Conservation (phyloP, 805 yeast species). For the Kockiozyma suomiensis region DNA sequence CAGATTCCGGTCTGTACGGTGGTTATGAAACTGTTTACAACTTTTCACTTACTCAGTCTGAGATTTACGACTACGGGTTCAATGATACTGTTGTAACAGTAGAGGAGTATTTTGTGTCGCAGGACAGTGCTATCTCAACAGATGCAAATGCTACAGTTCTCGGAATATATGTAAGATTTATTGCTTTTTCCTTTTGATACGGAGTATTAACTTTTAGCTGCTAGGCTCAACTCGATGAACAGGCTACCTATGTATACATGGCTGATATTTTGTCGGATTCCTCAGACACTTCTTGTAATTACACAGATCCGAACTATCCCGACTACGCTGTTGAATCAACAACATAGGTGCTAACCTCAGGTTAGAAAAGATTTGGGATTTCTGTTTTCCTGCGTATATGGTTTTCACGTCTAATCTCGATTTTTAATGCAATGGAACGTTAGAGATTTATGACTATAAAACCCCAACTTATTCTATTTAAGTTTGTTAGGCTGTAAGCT, state of each 20-base stretch:
- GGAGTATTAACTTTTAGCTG: too few relatives aligned
- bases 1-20: neutral
- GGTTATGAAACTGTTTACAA: neutral
- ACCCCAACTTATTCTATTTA: too few relatives aligned
- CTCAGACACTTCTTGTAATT: neutral
- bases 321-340: neutral
- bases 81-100: conserved; percentile 3
- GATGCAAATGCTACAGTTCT: neutral
- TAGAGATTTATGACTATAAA: too few relatives aligned
- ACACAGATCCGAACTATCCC: conserved; percentile 3
- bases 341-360: too few relatives aligned
- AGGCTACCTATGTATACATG: neutral
- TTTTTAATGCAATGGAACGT: too few relatives aligned
- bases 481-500: too few relatives aligned
- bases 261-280: neutral
- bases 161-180: neutral
- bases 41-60: neutral
- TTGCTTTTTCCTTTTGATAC: too few relatives aligned
- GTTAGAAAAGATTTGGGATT: too few relatives aligned
- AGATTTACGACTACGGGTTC: neutral
- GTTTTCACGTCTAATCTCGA: too few relatives aligned
- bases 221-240: conserved; percentile 2
- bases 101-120: neutral
- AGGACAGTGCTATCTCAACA: neutral
- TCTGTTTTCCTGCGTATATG: too few relatives aligned